phyloP scores from a whole-genome alignment of 352 stramenopile species.

The Pythium scleroteichum region DNA sequence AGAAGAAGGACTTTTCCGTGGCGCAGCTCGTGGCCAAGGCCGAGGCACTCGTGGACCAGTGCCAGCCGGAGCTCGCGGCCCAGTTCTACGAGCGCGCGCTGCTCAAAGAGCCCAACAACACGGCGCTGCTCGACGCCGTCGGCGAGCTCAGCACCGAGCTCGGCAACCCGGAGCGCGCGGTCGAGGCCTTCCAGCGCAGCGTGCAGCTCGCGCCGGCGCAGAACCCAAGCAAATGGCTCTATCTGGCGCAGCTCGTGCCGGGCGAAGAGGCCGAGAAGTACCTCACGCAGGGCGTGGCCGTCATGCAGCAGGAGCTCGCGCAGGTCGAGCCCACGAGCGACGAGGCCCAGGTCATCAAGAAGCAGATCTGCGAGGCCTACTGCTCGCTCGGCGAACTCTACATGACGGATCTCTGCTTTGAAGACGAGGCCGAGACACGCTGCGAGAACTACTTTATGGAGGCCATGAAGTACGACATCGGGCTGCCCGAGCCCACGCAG shows the following conservation, averaged over 20 bases:
- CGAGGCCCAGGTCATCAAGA: constrained; percentile 68
- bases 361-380: constrained; percentile 93
- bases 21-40: constrained; percentile 81
- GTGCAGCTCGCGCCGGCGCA: constrained; percentile 61
- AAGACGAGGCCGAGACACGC: constrained; percentile 90
- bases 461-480: constrained; percentile 91
- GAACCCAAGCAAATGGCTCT: constrained; percentile 86
- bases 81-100: constrained; percentile 86
- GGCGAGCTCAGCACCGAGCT: constrained; percentile 84
- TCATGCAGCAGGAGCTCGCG: constrained; percentile 61
- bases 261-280: constrained; percentile 76
- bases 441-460: constrained; percentile 91
- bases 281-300: constrained; percentile 66
- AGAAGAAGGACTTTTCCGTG: constrained; percentile 47
- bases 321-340: constrained; percentile 40
- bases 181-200: constrained; percentile 72
- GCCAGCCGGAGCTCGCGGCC: constrained; percentile 79
- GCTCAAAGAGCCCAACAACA: constrained; percentile 66
- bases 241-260: constrained; percentile 74
- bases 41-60: constrained; percentile 82
- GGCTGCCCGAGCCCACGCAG: constrained; percentile 92
- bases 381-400: constrained; percentile 96
- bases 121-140: constrained; percentile 70
- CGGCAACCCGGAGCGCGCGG: constrained; percentile 74
- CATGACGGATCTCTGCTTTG: constrained; percentile 96